Conservation (phyloP, 2,329 filamentous ascomycete species). For the Xylariaceae sp. region DNA sequence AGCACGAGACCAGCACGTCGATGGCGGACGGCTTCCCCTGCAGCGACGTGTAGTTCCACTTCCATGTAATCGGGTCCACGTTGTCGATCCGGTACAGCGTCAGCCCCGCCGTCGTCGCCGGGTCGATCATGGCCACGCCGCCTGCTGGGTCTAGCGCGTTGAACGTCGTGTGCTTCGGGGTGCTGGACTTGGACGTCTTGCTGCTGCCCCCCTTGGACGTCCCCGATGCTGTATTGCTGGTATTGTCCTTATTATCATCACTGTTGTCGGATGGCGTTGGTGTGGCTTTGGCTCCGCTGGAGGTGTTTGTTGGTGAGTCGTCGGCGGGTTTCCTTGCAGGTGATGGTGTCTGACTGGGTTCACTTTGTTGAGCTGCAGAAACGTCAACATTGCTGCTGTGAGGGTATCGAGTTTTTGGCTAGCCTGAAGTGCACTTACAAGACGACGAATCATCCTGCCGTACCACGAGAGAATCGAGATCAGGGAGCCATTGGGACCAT, state of each 20-base stretch:
- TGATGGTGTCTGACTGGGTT: slow-evolving; percentile 20
- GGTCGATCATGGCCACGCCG: slow-evolving; percentile 60
- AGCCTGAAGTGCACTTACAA: slow-evolving; percentile 29
- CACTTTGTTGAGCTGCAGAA: not conserved
- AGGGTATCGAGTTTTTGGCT: not conserved
- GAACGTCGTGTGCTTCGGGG: slow-evolving; percentile 49
- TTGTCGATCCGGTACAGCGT: slow-evolving; percentile 67
- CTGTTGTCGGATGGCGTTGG: slow-evolving; percentile 6
- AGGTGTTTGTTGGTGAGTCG: slow-evolving; percentile 10
- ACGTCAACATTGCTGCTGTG: not conserved
- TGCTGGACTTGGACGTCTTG: slow-evolving; percentile 39
- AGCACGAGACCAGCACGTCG: slow-evolving; percentile 65
- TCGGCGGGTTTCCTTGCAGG: slow-evolving; percentile 8
- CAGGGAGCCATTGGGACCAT: slow-evolving; percentile 64
- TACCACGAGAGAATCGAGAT: slow-evolving; percentile 59
- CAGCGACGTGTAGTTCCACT: slow-evolving; percentile 71
- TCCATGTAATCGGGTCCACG: slow-evolving; percentile 58
- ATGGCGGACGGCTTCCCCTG: slow-evolving; percentile 64
- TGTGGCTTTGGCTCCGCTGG: slow-evolving; percentile 2
- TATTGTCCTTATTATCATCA: not conserved
- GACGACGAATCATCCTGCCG: slow-evolving; percentile 49
- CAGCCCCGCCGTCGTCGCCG: slow-evolving; percentile 52
- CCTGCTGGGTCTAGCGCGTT: slow-evolving; percentile 56
- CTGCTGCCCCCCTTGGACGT: slow-evolving; percentile 40
- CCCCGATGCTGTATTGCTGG: slow-evolving; percentile 6